Base-by-base conservation (phyloP, 805 yeast species). In the Starmerella floris region DNA sequence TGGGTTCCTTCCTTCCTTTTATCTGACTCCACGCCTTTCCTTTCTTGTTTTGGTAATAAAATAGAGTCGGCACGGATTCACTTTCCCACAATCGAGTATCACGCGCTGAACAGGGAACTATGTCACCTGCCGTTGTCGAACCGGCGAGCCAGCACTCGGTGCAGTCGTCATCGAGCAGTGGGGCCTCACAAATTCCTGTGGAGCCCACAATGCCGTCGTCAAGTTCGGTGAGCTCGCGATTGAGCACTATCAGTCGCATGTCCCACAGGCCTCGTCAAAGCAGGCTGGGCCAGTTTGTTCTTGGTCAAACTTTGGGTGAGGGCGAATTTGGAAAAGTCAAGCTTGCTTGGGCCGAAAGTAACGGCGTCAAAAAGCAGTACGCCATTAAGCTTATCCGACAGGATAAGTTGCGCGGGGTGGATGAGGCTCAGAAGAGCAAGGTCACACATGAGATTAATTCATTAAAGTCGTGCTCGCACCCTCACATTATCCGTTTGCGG, bases 251-350 rank as follows among this genome's bases (percentile, higher is more conserved):
- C 19, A 49, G 54, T 46, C 50, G 56, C 33, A 43, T 48, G 40
- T 43, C 35, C 30, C 42, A 37, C 23, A 40, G 47, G n/a, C 45
- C 45, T 16, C 47, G 36, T 32, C 30, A 28, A 17, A 45, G 54
- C 34, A 72, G 94, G 31, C 87, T 91, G 59, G 98, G 98, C 22
- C 77, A 83, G 13, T 91, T 87, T 56, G 74, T 83, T 20, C 69
- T 91, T 6, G 98, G 97, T 2, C 78, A 94, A 13, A 88, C 98
- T 0, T 65, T 91, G 13, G 98, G 98, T 27, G 95, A 91, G 63
- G 98, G 98, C 38, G 98, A 91, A 59, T 91, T 91, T 62, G 98
- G 98, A 45, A 88, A 91, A 62, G 98, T 91, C 45, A 91, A 88
- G 60, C 68, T 91, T 20, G 97, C 96, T 13, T 88, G 96, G 96